phyloP scores from a whole-genome alignment of 345 rosid species.

The Populus tremula region DNA sequence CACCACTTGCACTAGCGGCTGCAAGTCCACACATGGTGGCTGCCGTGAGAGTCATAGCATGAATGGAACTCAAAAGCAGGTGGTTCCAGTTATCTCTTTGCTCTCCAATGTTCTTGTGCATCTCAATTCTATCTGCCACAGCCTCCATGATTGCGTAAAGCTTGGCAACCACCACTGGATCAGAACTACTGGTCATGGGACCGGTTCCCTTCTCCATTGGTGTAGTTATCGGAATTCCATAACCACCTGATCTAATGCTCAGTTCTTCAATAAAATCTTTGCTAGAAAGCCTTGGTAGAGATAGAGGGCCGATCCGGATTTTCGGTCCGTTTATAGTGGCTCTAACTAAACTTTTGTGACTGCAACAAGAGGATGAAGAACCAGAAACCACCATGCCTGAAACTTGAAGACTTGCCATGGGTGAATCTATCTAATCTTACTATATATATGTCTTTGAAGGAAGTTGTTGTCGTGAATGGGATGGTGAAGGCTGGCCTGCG shows the following conservation, averaged over 20 bases:
- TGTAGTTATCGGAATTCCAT: background rate
- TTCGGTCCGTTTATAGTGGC: conserved; percentile 24
- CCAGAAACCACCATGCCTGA: conserved; percentile 19
- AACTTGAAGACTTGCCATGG: conserved; percentile 29
- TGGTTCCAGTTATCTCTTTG: conserved; percentile 56
- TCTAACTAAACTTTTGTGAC: background rate
- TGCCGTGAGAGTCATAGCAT: conserved; percentile 47
- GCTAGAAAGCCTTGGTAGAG: conserved; percentile 22
- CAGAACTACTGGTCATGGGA: conserved; percentile 8
- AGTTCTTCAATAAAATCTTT: conserved; percentile 21
- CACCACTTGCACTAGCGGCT: conserved; percentile 16
- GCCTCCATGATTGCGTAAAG: conserved; percentile 43
- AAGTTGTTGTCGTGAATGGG: background rate
- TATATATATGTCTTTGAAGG: background rate
- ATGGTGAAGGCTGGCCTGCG: background rate
- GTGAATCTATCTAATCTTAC: background rate
- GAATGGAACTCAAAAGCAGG: conserved; percentile 48
- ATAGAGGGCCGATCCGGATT: conserved; percentile 1
- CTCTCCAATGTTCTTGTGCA: conserved; percentile 50
- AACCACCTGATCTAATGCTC: conserved; percentile 1
- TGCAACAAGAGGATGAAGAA: background rate
- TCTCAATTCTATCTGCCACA: conserved; percentile 47
- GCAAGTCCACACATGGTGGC: conserved; percentile 46
- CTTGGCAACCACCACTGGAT: conserved; percentile 30
- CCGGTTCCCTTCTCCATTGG: conserved; percentile 3